These are phyloP conservation scores for Meyerozyma elateridarum DNA, from an alignment of 1,139 yeast species.

Conservation along the genomic window DNA sequence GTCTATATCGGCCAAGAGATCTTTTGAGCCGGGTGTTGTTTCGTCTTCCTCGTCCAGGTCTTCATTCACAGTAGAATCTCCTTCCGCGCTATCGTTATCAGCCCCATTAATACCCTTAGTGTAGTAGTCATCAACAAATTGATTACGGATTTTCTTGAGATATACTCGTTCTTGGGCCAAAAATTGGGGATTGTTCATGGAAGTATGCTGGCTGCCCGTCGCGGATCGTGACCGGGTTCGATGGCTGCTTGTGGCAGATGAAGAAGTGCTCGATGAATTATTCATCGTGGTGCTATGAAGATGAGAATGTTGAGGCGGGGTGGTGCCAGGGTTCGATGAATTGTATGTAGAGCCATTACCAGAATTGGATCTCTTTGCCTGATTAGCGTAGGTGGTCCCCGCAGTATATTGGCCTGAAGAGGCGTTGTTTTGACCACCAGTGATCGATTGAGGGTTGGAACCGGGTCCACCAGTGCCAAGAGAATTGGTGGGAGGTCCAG, in stretches of 20 bases:
- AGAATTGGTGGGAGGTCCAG: too few species aligned
- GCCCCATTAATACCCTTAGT: constrained; percentile 55
- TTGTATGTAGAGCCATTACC: too few species aligned
- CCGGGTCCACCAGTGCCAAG: too few species aligned
- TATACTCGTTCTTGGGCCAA: constrained; percentile 68
- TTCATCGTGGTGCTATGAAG: too few species aligned
- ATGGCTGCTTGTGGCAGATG: not conserved
- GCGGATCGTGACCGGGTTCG: constrained; percentile 21
- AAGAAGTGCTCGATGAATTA: constrained; percentile 1
- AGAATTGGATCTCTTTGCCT: too few species aligned
- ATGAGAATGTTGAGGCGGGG: too few species aligned
- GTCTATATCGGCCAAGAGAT: constrained; percentile 38
- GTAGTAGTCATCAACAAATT: constrained; percentile 63
- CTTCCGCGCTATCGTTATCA: constrained; percentile 25
- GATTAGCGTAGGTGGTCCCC: too few species aligned
- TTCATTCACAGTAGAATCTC: constrained; percentile 24
- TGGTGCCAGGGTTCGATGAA: too few species aligned
- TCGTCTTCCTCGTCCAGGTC: constrained; percentile 21
- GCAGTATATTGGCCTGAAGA: too few species aligned
- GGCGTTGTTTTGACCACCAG: too few species aligned
- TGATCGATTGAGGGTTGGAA: too few species aligned
- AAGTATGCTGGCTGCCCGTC: constrained; percentile 20
- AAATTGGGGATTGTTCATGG: constrained; percentile 33
- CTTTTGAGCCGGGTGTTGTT: constrained; percentile 22
- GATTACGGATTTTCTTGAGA: constrained; percentile 59